Evolutionary conservation across 495 filamentous ascomycete genomes (phyloP), one percentile per base, ranked within the genome.

Genomic region (Podospora pseudoanserina): DNA sequence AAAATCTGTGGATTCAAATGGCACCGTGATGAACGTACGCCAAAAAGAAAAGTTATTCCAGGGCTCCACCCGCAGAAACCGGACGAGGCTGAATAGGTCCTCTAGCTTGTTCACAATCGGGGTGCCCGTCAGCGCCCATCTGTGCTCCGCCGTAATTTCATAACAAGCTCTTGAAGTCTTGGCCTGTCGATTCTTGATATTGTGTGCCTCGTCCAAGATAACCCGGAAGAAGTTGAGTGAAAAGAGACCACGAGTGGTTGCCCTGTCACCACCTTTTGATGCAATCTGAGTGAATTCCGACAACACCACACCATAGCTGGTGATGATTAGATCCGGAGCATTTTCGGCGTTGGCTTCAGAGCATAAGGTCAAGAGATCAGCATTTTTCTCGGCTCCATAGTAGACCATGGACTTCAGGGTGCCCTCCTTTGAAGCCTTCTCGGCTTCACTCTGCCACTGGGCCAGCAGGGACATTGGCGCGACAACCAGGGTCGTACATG

Each of bases 21-120:
- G 95, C 16, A 94, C 88, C 0, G 96, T 99, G 71, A 99, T 99
- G 78, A 99, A 99, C 0, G 96, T 98, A 68, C 94, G 92, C 95
- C 95, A 99, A 80, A 96, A 99, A 4, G 93, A 95, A 75, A 98
- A 98, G 76, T 97, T 98, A 67, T 89, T 92, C 95, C 95, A 99
- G 1, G 95, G 95, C 73, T 98, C 96, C 7, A 98, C 95, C 67
- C 90, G 86, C 34, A 98, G 80, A 79, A 98, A 99, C 18, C 90
- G 86, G 27, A 99, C 92, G 34, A 98, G 79, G 73, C 91, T 94
- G 81, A 98, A 99, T n/a, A 99, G 83, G 79, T 99, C 95, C 76
- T 99, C 96, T 3, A 99, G 82, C 15, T 91, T 90, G 75, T 99
- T 99, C 71, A 99, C 94, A 61, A 99, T 99, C 0, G 95, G 95